Conservation (phyloP, 257 asterid genomes). For the Salvia hispanica region DNA sequence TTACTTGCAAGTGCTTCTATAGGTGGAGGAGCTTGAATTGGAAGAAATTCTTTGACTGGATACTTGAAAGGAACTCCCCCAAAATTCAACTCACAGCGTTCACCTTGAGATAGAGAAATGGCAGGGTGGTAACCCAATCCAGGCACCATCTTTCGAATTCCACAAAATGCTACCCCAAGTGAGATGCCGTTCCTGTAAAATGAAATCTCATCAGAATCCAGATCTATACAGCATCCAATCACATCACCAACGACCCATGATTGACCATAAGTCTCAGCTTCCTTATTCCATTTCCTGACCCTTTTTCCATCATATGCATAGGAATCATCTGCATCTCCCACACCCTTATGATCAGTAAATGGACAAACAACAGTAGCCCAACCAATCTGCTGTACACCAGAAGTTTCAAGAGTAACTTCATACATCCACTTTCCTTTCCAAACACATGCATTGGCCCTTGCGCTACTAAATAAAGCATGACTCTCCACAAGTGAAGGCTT, state of each 20-base stretch:
- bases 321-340: conserved; percentile 93
- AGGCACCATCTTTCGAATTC: conserved; percentile 90
- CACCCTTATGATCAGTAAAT: conserved; percentile 86
- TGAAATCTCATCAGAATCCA: conserved; percentile 70
- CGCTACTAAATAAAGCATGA: conserved; percentile 86
- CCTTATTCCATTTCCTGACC: conserved; percentile 86
- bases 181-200: conserved; percentile 84
- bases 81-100: conserved; percentile 87
- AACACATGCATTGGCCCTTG: conserved; percentile 81
- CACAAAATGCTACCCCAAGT: conserved; percentile 89
- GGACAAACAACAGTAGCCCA: conserved; percentile 93
- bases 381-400: conserved; percentile 92
- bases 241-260: conserved; percentile 96
- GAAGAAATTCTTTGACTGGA: conserved; percentile 76
- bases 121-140: conserved; percentile 98
- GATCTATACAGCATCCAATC: conserved; percentile 92
- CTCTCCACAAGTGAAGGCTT: conserved; percentile 79
- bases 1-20: conserved; percentile 44
- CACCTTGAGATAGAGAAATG: conserved; percentile 93
- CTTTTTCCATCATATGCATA: conserved; percentile 94
- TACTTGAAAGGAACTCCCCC: conserved; percentile 81
- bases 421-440: conserved; percentile 99
- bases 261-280: conserved; percentile 79
- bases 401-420: conserved; percentile 91
- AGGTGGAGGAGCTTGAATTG: conserved; percentile 76